Evolutionary conservation across 2,329 filamentous ascomycete genomes (phyloP).

Genomic region (Fusarium napiforme): DNA sequence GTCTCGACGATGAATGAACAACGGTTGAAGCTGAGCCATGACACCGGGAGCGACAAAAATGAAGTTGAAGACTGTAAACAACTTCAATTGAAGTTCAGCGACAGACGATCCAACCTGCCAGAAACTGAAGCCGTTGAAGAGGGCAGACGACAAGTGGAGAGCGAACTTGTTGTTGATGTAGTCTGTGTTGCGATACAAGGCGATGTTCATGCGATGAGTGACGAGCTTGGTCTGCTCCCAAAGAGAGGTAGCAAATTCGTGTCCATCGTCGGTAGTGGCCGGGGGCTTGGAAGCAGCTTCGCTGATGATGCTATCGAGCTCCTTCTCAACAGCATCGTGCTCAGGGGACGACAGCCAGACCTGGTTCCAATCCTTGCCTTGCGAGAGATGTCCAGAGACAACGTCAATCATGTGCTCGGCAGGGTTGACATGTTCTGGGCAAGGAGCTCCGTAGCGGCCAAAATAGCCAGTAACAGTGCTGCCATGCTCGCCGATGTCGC

Average conservation of each 20-base stretch:
- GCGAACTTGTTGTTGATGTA: conserved; percentile 73
- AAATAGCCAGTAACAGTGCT: conserved; percentile 71
- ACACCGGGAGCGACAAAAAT: conserved; percentile 70
- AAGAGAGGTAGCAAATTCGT: conserved; percentile 79
- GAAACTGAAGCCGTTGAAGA: conserved; percentile 72
- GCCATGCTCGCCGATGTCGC: conserved; percentile 69
- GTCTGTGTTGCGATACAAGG: conserved; percentile 73
- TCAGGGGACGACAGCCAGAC: conserved; percentile 76
- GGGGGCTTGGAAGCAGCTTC: conserved; percentile 61
- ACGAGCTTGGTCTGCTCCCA: conserved; percentile 72
- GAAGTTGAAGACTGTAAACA: conserved; percentile 72
- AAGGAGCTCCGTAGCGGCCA: conserved; percentile 71
- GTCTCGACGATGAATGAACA: conserved; percentile 59
- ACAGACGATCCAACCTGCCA: conserved; percentile 67
- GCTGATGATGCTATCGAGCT: conserved; percentile 71
- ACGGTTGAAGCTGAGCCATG: conserved; percentile 60
- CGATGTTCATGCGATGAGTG: conserved; percentile 68
- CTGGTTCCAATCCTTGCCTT: conserved; percentile 71
- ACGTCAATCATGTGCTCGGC: conserved; percentile 80
- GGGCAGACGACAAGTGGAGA: conserved; percentile 63
- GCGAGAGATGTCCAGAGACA: conserved; percentile 61
- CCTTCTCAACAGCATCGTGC: conserved; percentile 63
- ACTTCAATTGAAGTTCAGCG: conserved; percentile 62
- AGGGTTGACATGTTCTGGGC: conserved; percentile 72
- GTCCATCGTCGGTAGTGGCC: conserved; percentile 60